Conservation (phyloP, 2,329 filamentous ascomycete genomes). For the Bisporella sp. region DNA sequence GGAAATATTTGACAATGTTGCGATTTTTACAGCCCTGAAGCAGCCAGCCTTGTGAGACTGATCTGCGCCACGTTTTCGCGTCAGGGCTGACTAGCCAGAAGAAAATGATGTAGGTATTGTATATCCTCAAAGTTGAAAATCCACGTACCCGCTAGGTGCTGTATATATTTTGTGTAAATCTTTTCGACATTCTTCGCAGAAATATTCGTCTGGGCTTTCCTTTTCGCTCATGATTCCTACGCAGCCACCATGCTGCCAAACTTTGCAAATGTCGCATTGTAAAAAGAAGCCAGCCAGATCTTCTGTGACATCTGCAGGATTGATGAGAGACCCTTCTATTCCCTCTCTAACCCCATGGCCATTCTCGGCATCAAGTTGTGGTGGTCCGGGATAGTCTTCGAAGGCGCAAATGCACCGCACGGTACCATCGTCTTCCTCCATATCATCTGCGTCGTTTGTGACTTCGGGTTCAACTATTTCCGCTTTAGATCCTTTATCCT, state of each 20-base stretch:
- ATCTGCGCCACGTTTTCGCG: conserved; percentile 28
- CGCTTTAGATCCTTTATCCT: conserved; percentile 33
- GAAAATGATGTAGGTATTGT: conserved; percentile 9
- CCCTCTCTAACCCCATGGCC: conserved; percentile 48
- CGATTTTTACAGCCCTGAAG: conserved; percentile 8
- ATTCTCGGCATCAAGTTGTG: conserved; percentile 45
- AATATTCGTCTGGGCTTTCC: conserved; percentile 92
- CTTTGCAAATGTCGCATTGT: conserved; percentile 95
- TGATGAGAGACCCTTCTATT: conserved; percentile 48
- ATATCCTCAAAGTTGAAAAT: conserved; percentile 9
- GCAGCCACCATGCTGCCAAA: conserved; percentile 98
- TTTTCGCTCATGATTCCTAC: conserved; percentile 95
- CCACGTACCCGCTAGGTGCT: conserved; percentile 75
- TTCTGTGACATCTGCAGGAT: conserved; percentile 50
- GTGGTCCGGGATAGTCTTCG: conserved; percentile 85
- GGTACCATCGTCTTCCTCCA: conserved; percentile 80
- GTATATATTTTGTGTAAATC: conserved; percentile 81
- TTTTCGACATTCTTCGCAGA: conserved; percentile 89
- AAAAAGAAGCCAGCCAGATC: conserved; percentile 94
- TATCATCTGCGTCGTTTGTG: conserved; percentile 59
- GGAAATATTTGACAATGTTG: not conserved
- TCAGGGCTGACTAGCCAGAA: conserved; percentile 18
- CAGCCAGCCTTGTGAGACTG: conserved; percentile 26
- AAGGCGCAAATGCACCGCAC: conserved; percentile 93
- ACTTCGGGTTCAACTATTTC: conserved; percentile 36